phyloP scores from a whole-genome alignment of 345 rosid species.

The Viola odorata region DNA sequence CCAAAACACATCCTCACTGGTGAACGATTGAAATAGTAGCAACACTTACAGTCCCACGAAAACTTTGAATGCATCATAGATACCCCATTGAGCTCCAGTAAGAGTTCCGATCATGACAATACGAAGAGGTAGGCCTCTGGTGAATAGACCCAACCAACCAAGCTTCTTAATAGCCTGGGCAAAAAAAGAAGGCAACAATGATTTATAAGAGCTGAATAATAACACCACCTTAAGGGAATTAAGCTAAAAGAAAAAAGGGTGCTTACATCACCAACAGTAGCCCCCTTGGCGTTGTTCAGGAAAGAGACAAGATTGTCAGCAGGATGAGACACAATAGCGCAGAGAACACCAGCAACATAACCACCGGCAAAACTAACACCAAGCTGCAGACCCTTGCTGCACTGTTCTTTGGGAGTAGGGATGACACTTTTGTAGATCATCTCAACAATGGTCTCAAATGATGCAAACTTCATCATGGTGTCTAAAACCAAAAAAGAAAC shows the following conservation, averaged over 20 bases:
- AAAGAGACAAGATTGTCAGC: constrained; percentile 95
- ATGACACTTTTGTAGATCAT: constrained; percentile 73
- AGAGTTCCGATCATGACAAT: constrained; percentile 99
- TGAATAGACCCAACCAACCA: constrained; percentile 84
- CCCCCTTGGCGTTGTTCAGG: constrained; percentile 98
- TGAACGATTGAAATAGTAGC: background rate
- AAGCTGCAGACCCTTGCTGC: constrained; percentile 83
- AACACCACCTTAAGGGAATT: background rate
- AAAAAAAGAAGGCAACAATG: background rate
- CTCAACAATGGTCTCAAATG: constrained; percentile 92
- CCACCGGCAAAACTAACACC: constrained; percentile 96
- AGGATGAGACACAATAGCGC: constrained; percentile 88
- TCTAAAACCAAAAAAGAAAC: constrained; percentile 34
- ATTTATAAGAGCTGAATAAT: background rate
- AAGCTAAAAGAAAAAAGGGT: background rate
- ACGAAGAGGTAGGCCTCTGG: constrained; percentile 95
- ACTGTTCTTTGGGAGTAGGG: constrained; percentile 76
- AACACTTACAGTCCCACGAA: constrained; percentile 91
- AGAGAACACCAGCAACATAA: constrained; percentile 83
- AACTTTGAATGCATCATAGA: constrained; percentile 96
- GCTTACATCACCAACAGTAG: constrained; percentile 94
- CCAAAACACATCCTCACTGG: background rate
- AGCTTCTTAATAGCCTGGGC: constrained; percentile 92
- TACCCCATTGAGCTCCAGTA: constrained; percentile 95
- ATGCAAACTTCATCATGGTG: constrained; percentile 99